Evolutionary conservation across 768 basidiomycete species (phyloP), one percentile per base, ranked within the genome.

Genomic region (Pleurotus cornucopiae): DNA sequence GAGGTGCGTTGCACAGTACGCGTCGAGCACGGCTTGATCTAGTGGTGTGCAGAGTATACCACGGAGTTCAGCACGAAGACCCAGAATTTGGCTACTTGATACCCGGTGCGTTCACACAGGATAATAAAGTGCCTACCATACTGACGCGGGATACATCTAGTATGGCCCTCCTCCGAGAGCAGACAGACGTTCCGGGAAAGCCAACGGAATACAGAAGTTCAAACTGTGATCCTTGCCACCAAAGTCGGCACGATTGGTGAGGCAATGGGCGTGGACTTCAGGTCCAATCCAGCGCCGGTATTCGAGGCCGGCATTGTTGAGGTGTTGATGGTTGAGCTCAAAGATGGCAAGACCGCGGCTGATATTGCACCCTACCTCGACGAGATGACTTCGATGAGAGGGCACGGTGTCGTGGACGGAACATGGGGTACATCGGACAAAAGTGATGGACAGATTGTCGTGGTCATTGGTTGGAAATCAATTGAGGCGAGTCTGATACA

Each of bases 41-140:
- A 40, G 25, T 20, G 26, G 12, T 26, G 16, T 5, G 21, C 9
- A 53, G 51, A n/a, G 51, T 41, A 20, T 53, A 53, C 23, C 51
- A 53, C 41, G 51, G 51, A 7, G 38, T 53, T 1, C 51, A 53
- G 38, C 18, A 20, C 39, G 51, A 53, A 53, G 51, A 53, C 20
- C 38, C 37, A 26, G 51, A 53, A 23, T 53, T 26, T 12, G 51
- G 51, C n/a, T 41, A 43, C 21, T 40, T 53, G 51, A 41, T 53
- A 23, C 21, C 51, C 21, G 1, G 51, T 44, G n/a, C 6, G 41
- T 44, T 34, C 3, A 38, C 23, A 13, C 51, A 12, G 12, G 5
- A 6, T 23, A 18, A 20, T 16, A 7, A 13, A 21, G 13, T 7
- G 40, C 20, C 51, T 14, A 14, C 13, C 3, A 25, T 13, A 23